A percentile compares a stretch with the other conserved stretches of the same genome.
Evolutionary conservation across 2,329 filamentous ascomycete species (phyloP).

Genomic region (Aureobasidium uvarum): DNA sequence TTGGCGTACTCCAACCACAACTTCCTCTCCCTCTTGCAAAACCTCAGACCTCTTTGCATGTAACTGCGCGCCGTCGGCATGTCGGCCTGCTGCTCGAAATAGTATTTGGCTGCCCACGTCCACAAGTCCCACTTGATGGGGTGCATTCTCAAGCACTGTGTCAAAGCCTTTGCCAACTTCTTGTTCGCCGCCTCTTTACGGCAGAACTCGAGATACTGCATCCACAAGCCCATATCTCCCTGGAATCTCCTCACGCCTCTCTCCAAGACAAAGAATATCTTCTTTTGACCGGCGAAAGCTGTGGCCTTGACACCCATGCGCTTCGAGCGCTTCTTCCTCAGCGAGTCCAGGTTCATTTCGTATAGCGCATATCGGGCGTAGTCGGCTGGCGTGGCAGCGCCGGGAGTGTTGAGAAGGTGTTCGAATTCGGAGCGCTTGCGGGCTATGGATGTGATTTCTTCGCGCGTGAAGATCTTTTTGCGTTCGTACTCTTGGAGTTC

Average conservation of each 20-base stretch:
- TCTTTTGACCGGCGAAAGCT: slow-evolving; percentile 66
- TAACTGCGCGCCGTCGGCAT: slow-evolving; percentile 82
- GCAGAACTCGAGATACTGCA: slow-evolving; percentile 83
- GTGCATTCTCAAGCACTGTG: slow-evolving; percentile 75
- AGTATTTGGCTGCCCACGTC: slow-evolving; percentile 76
- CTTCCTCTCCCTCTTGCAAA: slow-evolving; percentile 71
- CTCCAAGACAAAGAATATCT: slow-evolving; percentile 86
- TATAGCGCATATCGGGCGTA: slow-evolving; percentile 80
- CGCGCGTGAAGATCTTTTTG: slow-evolving; percentile 85
- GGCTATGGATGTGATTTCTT: slow-evolving; percentile 86
- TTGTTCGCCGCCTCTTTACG: slow-evolving; percentile 63
- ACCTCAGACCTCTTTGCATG: slow-evolving; percentile 85
- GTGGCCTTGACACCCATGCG: slow-evolving; percentile 73
- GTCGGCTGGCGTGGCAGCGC: slow-evolving; percentile 66
- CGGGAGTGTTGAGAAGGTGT: slow-evolving; percentile 81
- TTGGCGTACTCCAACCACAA: slow-evolving; percentile 90
- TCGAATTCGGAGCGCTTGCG: slow-evolving; percentile 91
- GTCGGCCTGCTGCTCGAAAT: slow-evolving; percentile 76
- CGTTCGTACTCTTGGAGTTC: slow-evolving; percentile 90
- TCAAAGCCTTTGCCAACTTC: slow-evolving; percentile 60
- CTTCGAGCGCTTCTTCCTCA: slow-evolving; percentile 79
- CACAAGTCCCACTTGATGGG: slow-evolving; percentile 80
- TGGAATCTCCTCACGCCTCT: slow-evolving; percentile 81
- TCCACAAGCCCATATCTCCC: slow-evolving; percentile 78
- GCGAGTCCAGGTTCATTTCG: slow-evolving; percentile 65